Evolutionary conservation across 1,139 yeast species (phyloP), one percentile per base, ranked within the genome.

Genomic region (Fermentozyma sake): DNA sequence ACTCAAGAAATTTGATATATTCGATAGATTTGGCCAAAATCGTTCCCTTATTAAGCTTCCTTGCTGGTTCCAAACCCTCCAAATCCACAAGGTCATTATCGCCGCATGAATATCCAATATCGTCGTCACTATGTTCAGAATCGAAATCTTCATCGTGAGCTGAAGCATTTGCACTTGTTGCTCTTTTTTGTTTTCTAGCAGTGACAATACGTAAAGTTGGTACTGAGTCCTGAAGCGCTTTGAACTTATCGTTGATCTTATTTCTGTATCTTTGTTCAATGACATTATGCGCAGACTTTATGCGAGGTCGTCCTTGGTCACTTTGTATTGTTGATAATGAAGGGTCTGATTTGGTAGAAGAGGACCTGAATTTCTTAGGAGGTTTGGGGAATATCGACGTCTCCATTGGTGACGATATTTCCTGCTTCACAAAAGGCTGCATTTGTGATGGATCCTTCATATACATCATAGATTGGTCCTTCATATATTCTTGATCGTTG

Each of bases 261-360:
- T 66, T 64, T 32, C 72, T 44, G 44, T 65, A 65, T 30, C 72
- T 39, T 39, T 66, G 72, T 36, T 66, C 72, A 29, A 66, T 64
- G 4, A 66, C 58, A 34, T 65, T 66, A 45, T 66, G 72, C 5
- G 69, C 58, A 2, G 65, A 58, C 31, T 56, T 58, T 16, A 49
- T 44, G 26, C 44, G 35, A 16, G 55, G 46, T 19, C 26, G 22
- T 20, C 23, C 21, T 31, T 31, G 29, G 16, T 8, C n/a, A n/a
- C n/a, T n/a, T n/a, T n/a, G n/a, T n/a, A n/a, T n/a, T n/a, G n/a
- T n/a, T 10, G 24, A 10, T 7, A 14, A 10, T 7, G 14, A 5
- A 6, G 18, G n/a, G n/a, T n/a, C n/a, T n/a, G n/a, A n/a, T n/a
- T n/a, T n/a, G n/a, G n/a, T n/a, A n/a, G n/a, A n/a, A n/a, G n/a